Conservation (phyloP, 129 eudicot genomes). For the Flaveria ramosissima region DNA sequence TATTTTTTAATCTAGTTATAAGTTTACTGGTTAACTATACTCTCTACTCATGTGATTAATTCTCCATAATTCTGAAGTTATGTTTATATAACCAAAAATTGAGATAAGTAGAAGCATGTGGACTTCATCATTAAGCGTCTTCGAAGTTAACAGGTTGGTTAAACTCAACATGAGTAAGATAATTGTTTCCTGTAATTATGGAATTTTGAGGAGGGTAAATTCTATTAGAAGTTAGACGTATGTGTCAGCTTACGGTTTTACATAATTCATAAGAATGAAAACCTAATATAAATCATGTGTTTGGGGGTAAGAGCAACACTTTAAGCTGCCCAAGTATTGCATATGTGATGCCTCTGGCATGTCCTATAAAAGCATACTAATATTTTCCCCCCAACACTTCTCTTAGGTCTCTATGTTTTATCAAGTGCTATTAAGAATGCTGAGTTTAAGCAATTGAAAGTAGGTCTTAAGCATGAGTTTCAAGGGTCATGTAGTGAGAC, state of each 20-base stretch:
- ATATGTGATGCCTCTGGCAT: slow-evolving; percentile 8
- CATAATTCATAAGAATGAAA: not conserved
- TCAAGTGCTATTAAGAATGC: not conserved
- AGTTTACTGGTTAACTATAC: not conserved
- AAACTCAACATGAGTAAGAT: slow-evolving; percentile 13
- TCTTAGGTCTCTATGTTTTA: not conserved
- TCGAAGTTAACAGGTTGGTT: not conserved
- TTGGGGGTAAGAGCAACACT: not conserved
- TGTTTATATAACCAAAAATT: not conserved
- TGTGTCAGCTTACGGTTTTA: not conserved
- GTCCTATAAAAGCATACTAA: not conserved
- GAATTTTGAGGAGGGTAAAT: not conserved
- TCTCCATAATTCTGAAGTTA: slow-evolving; percentile 1
- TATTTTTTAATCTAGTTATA: not conserved
- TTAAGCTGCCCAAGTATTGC: slow-evolving; percentile 15
- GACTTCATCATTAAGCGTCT: not conserved
- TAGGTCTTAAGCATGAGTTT: not conserved
- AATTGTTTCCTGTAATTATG: not conserved
- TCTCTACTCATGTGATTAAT: not conserved
- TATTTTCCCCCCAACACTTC: not conserved
- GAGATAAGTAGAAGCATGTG: slow-evolving; percentile 15
- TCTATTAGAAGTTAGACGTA: not conserved
- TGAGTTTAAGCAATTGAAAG: not conserved
- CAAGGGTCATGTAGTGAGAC: not conserved
- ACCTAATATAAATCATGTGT: slow-evolving; percentile 1